Percentiles rank a stretch among this genome's conserved stretches.
phyloP scores from a whole-genome alignment of 1,284 basidiomycete genomes.

The Austroboletus rostrupii region DNA sequence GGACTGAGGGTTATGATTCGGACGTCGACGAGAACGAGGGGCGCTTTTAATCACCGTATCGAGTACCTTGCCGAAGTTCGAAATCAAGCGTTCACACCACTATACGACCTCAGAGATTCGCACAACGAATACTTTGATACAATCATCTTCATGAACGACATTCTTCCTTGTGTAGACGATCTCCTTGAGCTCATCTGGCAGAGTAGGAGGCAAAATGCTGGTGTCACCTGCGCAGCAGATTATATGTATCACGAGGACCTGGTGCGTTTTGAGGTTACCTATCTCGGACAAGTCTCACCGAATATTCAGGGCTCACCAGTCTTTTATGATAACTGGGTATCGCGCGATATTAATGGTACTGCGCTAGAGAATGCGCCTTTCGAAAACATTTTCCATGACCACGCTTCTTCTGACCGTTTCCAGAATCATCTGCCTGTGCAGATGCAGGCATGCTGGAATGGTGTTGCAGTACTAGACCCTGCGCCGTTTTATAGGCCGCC shows the following conservation, averaged over 20 bases:
- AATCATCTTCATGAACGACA: slow-evolving; percentile 98
- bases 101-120: slow-evolving; percentile 87
- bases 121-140: slow-evolving; percentile 91
- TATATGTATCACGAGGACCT: slow-evolving; percentile 98
- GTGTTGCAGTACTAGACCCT: slow-evolving; percentile 88
- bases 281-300: too few relatives aligned
- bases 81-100: slow-evolving; percentile 88
- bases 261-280: slow-evolving; percentile 37
- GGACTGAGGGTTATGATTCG: slow-evolving; percentile 89
- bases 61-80: slow-evolving; percentile 97
- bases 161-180: slow-evolving; percentile 93
- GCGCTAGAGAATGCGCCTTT: slow-evolving; percentile 96
- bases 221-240: slow-evolving; percentile 95
- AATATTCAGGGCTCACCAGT: slow-evolving; percentile 58
- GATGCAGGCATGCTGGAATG: slow-evolving; percentile 97
- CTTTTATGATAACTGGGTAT: slow-evolving; percentile 98
- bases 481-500: slow-evolving; percentile 88
- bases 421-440: slow-evolving; percentile 88
- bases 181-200: slow-evolving; percentile 95
- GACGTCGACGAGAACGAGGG: slow-evolving; percentile 84
- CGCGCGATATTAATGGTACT: slow-evolving; percentile 94
- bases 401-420: slow-evolving; percentile 72
- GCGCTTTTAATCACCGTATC: slow-evolving; percentile 97
- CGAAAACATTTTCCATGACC: slow-evolving; percentile 86
- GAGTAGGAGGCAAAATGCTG: slow-evolving; percentile 85